A percentile compares a stretch with the other conserved stretches of the same genome.
Evolutionary conservation across 805 yeast genomes (phyloP).

Genomic region (Ogataea nonfermentans): DNA sequence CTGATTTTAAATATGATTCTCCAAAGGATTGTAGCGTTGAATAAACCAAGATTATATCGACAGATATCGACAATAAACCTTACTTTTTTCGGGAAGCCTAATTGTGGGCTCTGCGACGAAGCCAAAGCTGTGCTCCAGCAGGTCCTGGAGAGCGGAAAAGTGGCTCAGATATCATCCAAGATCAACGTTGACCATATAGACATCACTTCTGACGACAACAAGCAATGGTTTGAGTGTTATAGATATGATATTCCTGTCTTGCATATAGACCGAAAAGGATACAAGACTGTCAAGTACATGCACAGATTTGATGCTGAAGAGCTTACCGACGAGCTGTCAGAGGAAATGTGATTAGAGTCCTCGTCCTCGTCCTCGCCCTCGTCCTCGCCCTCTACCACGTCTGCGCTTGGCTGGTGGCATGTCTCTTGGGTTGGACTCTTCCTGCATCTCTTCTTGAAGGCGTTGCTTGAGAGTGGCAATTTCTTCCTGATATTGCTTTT

Average conservation of each 20-base stretch:
- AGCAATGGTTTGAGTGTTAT: conserved; percentile 66
- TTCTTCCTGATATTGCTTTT: background rate
- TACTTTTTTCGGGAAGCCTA: conserved; percentile 66
- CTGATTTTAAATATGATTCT: conserved; percentile 2
- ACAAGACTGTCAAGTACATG: conserved; percentile 58
- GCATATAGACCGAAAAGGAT: conserved; percentile 55
- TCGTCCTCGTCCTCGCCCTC: background rate
- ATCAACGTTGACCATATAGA: conserved; percentile 47
- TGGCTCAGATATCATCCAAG: conserved; percentile 22
- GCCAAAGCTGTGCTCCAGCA: conserved; percentile 52
- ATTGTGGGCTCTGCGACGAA: conserved; percentile 66
- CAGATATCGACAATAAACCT: conserved; percentile 28
- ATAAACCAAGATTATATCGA: background rate
- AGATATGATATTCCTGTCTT: conserved; percentile 77
- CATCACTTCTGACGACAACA: conserved; percentile 57
- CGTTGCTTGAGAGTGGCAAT: background rate
- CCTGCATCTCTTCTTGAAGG: background rate
- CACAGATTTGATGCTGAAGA: conserved; percentile 60
- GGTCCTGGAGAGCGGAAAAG: conserved; percentile 35
- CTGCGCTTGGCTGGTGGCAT: background rate
- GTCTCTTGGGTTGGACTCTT: background rate
- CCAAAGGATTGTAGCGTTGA: conserved; percentile 1
- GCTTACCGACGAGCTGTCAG: conserved; percentile 48
- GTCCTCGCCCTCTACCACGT: background rate
- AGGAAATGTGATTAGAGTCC: conserved; percentile 27